Conservation (phyloP, 345 rosid genomes). For the Citrus inodora region DNA sequence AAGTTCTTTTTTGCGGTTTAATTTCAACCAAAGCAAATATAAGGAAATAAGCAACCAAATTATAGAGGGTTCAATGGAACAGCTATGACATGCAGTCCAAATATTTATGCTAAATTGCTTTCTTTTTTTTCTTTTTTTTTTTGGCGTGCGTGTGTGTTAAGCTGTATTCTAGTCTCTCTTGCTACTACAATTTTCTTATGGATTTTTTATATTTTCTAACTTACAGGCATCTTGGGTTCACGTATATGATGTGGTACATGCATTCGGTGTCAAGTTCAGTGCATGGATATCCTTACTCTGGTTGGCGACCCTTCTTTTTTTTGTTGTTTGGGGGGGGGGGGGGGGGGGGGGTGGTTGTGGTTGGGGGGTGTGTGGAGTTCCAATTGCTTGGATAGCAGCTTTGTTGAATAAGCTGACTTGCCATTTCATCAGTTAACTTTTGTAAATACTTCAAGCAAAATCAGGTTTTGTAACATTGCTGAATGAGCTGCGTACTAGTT, state of each 20-base stretch:
- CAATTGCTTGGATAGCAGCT: not conserved
- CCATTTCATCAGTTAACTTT: not conserved
- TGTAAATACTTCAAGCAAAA: not conserved
- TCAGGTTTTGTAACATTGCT: not conserved
- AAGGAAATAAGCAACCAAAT: not conserved
- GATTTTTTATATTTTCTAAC: not conserved
- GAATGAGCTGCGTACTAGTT: not conserved
- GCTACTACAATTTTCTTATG: not conserved
- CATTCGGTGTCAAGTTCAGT: not conserved
- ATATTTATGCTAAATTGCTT: not conserved
- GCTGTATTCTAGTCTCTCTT: not conserved
- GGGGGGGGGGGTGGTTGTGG: no score
- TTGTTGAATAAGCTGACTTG: not conserved
- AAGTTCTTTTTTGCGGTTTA: not conserved
- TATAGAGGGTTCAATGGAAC: not conserved
- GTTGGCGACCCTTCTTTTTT: not conserved
- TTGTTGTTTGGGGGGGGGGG: not conserved
- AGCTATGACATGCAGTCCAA: not conserved
- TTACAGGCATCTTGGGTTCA: constrained; percentile 26
- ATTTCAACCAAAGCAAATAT: not conserved
- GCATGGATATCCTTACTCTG: not conserved
- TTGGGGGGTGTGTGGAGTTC: not conserved
- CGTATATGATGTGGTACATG: constrained; percentile 3
- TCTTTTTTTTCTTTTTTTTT: not conserved
- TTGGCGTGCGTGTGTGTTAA: no score